Conservation (phyloP, 108 stramenopile species). For the Nitzschia sp. region DNA sequence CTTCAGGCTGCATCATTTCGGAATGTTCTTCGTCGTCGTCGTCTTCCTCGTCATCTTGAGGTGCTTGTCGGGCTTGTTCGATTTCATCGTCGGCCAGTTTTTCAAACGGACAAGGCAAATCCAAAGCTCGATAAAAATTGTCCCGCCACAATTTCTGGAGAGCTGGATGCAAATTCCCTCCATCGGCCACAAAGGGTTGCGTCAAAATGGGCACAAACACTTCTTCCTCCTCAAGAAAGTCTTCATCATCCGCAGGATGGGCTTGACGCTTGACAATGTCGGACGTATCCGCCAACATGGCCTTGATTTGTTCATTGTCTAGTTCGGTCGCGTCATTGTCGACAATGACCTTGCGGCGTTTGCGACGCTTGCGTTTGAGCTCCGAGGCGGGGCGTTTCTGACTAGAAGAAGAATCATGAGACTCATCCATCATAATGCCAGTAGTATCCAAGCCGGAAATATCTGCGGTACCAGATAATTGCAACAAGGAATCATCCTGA, state of each 20-base stretch:
- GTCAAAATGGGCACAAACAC: slow-evolving; percentile 35
- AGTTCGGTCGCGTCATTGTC: slow-evolving; percentile 86
- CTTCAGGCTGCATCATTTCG: slow-evolving; percentile 20
- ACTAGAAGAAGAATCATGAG: slow-evolving; percentile 15
- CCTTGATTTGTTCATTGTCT: slow-evolving; percentile 70
- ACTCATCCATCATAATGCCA: background rate
- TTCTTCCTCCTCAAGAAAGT: slow-evolving; percentile 8
- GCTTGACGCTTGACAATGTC: slow-evolving; percentile 59
- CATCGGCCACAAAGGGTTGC: slow-evolving; percentile 78
- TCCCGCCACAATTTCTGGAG: slow-evolving; percentile 63
- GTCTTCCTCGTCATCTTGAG: background rate
- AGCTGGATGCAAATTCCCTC: slow-evolving; percentile 66
- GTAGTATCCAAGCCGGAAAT: slow-evolving; percentile 8
- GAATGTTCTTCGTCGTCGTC: slow-evolving; percentile 9
- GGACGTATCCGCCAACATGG: slow-evolving; percentile 73
- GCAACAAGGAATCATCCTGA: slow-evolving; percentile 49
- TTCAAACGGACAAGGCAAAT: slow-evolving; percentile 54
- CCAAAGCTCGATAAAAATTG: slow-evolving; percentile 59
- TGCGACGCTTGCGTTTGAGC: slow-evolving; percentile 58
- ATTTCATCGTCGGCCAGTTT: slow-evolving; percentile 8
- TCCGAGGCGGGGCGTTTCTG: slow-evolving; percentile 14
- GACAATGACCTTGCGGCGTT: slow-evolving; percentile 80
- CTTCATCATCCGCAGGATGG: slow-evolving; percentile 63
- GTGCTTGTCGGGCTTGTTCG: slow-evolving; percentile 16
- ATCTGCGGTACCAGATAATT: slow-evolving; percentile 5